Base-by-base conservation (phyloP, 345 rosid species). In the Hypericum perforatum region DNA sequence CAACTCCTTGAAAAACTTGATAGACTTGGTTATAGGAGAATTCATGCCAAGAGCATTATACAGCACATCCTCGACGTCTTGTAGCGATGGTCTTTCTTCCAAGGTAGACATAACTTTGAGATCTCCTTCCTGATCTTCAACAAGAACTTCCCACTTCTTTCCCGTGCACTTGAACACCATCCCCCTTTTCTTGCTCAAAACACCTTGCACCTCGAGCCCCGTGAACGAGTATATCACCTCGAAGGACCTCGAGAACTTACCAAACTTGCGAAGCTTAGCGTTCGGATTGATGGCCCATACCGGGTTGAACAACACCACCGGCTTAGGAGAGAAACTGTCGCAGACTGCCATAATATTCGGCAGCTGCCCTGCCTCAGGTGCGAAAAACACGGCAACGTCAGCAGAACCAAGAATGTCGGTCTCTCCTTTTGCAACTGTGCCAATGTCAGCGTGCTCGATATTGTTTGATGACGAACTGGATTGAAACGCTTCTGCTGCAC, bases 11-110 rank as follows among this genome's bases (percentile, higher is more conserved):
- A 84, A 67, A 37, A 86, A 84, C 82, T 78, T 82, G 5, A 86
- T 86, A 49, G 95, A 86, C 67, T 90, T 86, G 9, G 90, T 80
- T 15, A 90, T 82, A 1, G 97, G 95, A 0, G 97, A 86, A 59
- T 86, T 84, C 64, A 86, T 65, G 51, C 90, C 94, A 94, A 90
- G 82, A 73, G 82, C 64, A 56, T 90, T 86, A 57, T 86, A 86
- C 67, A 86, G 48, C 16, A 86, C 89, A 59, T 22, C 76, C 73
- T 90, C 95, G 51, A 84, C 89, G 70, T 90, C 94, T 16, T 63
- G 86, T 14, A 84, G 80, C 0, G 85, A 75, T 14, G 89, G 97
- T 15, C 94, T 42, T 1, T 67, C 63, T 52, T 79, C 82, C 56
- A 86, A 90, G 57, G 67, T 80, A 3, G 97, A 84, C 6, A 86